Base-by-base conservation (phyloP, 148 eudicot genomes). In the Diospyros kaki region DNA sequence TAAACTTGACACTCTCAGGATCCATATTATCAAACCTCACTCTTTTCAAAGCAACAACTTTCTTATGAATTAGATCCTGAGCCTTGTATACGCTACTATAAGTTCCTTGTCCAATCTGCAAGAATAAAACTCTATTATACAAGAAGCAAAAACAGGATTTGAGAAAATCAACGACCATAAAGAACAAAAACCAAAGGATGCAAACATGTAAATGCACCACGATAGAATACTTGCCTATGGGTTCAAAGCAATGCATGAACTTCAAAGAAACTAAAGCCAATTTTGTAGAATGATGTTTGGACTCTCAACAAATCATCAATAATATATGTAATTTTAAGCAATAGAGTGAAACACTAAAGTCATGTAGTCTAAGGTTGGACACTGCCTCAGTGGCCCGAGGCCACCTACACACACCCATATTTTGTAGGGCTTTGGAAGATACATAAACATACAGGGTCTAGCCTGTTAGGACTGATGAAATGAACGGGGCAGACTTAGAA, bases 51-150 rank as follows among this genome's bases (percentile, higher is more conserved):
- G 98, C 98, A 76, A 94, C 98, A 46, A 77, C 65, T 70, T 91
- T 89, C 64, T 83, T 83, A 64, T 75, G 67, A 39, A 72, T 83
- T 50, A 86, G 88, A 78, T 94, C 98, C 4, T 87, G 86, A 80
- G 97, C 97, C 84, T 88, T 94, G 83, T 89, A 94, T 69, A 94
- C 98, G 78, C 84, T 94, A 74, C 98, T 94, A 76, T 94, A 94
- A 71, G 97, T 94, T 66, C 98, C 98, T 91, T 94, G 97, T 56
- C 98, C 98, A 78, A 94, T 91, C 98, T 94, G 93, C 81, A 84
- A 82, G 65, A 76, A 78, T 18, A 64, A 77, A 64, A 75, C 17
- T 64, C 74, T 42, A 86, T 72, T 74, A 71, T 59, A 55, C n/a
- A 52, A 62, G 74, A 81, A 74, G 58, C 68, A 61, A 75, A 78